These are phyloP conservation scores for Lippia alba DNA, from an alignment of 305 asterid species.

Conservation along the genomic window DNA sequence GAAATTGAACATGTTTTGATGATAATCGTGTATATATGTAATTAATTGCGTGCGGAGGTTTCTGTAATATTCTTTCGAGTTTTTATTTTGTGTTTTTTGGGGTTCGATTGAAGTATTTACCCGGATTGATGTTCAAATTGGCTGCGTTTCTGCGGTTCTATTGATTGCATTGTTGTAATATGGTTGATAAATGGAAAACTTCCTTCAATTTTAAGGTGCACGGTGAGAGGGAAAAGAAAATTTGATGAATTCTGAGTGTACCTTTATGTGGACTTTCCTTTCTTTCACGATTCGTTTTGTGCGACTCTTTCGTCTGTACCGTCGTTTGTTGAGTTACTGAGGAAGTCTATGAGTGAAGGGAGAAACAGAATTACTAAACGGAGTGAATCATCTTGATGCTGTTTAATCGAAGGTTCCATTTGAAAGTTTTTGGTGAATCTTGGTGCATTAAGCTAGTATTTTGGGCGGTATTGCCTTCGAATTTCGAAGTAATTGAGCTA, in stretches of 20 bases:
- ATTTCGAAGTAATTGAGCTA: no score
- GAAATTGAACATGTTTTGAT: slow-evolving; percentile 5
- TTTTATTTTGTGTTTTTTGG: background rate
- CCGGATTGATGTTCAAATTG: slow-evolving; percentile 24
- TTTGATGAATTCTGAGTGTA: slow-evolving; percentile 19
- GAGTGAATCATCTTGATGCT: slow-evolving; percentile 8
- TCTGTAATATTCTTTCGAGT: slow-evolving; percentile 5
- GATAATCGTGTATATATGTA: background rate
- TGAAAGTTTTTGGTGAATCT: slow-evolving; percentile 14
- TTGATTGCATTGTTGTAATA: slow-evolving; percentile 24
- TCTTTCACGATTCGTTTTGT: slow-evolving; percentile 11
- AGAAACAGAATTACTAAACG: background rate
- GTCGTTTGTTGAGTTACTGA: slow-evolving; percentile 7
- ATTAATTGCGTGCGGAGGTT: slow-evolving; percentile 2
- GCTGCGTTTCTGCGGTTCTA: slow-evolving; percentile 5
- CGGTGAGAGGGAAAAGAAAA: slow-evolving; percentile 19
- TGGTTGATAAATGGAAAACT: slow-evolving; percentile 19
- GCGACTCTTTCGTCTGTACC: slow-evolving; percentile 3
- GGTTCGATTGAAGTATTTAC: background rate
- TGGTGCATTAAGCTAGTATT: background rate
- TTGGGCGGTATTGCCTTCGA: no score
- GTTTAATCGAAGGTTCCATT: slow-evolving; percentile 6
- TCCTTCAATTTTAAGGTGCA: slow-evolving; percentile 9
- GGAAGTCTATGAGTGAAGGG: slow-evolving; percentile 21
- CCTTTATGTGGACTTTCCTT: slow-evolving; percentile 17